Evolutionary conservation across 768 basidiomycete genomes (phyloP).

Genomic region (Naganishia vaughanmartiniae): DNA sequence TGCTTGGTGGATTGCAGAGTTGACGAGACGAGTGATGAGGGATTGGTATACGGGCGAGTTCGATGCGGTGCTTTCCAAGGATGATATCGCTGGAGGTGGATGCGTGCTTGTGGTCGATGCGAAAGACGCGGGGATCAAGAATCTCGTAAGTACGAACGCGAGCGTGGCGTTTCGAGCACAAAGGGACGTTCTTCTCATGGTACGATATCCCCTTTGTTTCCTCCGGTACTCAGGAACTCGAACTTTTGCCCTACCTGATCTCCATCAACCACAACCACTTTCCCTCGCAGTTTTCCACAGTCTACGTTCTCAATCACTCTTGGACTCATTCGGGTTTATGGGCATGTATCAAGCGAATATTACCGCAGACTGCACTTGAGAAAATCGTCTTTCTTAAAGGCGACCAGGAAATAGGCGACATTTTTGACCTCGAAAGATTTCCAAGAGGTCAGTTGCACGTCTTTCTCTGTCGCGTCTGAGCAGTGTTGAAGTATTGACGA

Average conservation of each 20-base stretch:
- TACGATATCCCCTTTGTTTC: neutral
- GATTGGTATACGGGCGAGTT: constrained; percentile 39
- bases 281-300: constrained; percentile 45
- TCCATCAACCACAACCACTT: constrained; percentile 48
- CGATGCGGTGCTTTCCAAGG: constrained; percentile 24
- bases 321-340: constrained; percentile 49
- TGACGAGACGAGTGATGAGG: constrained; percentile 39
- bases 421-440: constrained; percentile 44
- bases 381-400: constrained; percentile 44
- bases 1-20: constrained; percentile 49
- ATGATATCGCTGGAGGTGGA: constrained; percentile 35
- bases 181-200: neutral
- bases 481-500: neutral
- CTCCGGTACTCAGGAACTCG: constrained; percentile 40
- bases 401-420: constrained; percentile 31
- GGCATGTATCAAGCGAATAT: constrained; percentile 46
- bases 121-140: constrained; percentile 46
- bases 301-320: constrained; percentile 48
- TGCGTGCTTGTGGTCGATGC: constrained; percentile 47
- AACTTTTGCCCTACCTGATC: constrained; percentile 46
- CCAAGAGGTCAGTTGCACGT: constrained; percentile 36
- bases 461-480: neutral
- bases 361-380: constrained; percentile 47
- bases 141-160: constrained; percentile 41
- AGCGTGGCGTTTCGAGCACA: neutral